phyloP scores from a whole-genome alignment of 2,329 filamentous ascomycete species.

The Ophiostoma australiae region DNA sequence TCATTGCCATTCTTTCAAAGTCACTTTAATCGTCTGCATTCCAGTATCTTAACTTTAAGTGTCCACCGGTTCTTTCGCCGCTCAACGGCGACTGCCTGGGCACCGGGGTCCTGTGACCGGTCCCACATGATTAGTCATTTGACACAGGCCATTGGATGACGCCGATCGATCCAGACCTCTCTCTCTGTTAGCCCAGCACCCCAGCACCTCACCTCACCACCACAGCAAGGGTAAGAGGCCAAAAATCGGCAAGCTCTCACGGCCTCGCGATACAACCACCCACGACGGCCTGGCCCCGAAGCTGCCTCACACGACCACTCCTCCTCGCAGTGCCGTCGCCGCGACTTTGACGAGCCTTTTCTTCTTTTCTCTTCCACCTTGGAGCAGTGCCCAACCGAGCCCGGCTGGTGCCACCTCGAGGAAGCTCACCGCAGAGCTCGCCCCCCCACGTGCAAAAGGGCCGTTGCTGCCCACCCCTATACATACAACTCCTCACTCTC shows the following conservation, averaged over 20 bases:
- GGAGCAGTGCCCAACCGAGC: neutral
- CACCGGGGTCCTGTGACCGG: constrained; percentile 7
- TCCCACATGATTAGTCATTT: constrained; percentile 22
- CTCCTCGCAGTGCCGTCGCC: neutral
- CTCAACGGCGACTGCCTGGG: neutral
- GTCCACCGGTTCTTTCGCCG: neutral
- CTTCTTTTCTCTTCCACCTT: neutral
- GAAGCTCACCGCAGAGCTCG: neutral
- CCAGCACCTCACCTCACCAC: neutral
- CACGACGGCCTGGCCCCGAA: constrained; percentile 12
- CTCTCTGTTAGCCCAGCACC: neutral
- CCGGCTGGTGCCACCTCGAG: neutral
- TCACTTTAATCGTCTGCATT: neutral
- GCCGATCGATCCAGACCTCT: constrained; percentile 15
- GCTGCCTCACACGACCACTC: constrained; percentile 10
- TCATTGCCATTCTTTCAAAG: neutral
- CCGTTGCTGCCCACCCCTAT: constrained; percentile 33
- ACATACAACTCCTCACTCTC: neutral
- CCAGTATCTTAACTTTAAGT: neutral
- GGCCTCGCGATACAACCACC: neutral
- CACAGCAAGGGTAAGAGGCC: constrained; percentile 6
- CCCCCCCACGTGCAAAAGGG: constrained; percentile 1
- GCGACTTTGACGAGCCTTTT: neutral
- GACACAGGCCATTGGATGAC: constrained; percentile 19
- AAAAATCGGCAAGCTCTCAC: constrained; percentile 7